Evolutionary conservation across 2,329 filamentous ascomycete genomes (phyloP), one percentile per base, ranked within the genome.

Genomic region (Epichloe sp.): DNA sequence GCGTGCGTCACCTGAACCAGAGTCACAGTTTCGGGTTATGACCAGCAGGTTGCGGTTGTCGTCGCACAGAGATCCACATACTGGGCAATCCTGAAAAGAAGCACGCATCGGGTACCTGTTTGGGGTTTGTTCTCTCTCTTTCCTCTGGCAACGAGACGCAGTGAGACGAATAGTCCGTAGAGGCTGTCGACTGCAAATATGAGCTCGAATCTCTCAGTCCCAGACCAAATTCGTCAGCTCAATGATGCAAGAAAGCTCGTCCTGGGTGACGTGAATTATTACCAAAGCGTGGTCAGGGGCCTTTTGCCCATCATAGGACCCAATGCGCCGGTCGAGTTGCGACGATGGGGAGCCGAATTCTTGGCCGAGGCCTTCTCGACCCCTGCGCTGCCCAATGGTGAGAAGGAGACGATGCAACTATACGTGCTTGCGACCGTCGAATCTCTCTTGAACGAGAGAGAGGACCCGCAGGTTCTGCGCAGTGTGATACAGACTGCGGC

Each of bases 321-420:
- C 48, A 76, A 77, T 57, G 78, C 87, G 56, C 78, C 80, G 54
- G 70, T 95, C 52, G 88, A 95, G 68, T 73, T 97, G 61, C 85
- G 89, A 68, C 77, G 90, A 84, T 98, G 93, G 93, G 93, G 91
- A 26, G 85, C 90, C 56, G 90, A 96, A 55, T 98, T 98, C 64
- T 75, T 98, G 43, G 89, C 91, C 52, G 93, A 98, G 72, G 89
- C 90, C 2, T 97, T 98, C 70, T 85, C 93, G 52, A 94, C 88
- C 54, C 93, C 94, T n/a, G 81, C 85, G 21, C 76, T 97, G 60
- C 73, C 83, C 19, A 74, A 80, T 53, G 76, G 83, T 49, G 82
- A 86, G 66, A 98, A 97, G 74, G 88, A 83, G 73, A 82, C 82
- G 54, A 75, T 93, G 70, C 82, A 84, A 58, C 74, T 88, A 53